These are phyloP conservation scores for Heritiera fomes DNA, from an alignment of 345 rosid genomes.

Conservation along the genomic window DNA sequence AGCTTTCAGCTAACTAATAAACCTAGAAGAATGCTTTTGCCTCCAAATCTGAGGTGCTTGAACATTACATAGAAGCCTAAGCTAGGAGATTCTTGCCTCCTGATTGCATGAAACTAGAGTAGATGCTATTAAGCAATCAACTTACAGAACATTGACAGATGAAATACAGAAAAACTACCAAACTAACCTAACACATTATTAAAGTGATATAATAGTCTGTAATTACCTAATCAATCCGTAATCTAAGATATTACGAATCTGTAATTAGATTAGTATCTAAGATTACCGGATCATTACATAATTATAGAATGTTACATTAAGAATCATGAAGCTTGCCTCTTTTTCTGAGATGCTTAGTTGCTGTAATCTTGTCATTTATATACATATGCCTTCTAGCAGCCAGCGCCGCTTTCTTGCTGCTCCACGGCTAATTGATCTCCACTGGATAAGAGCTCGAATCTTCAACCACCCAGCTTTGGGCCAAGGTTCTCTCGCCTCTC, in stretches of 20 bases:
- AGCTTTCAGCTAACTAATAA: background rate
- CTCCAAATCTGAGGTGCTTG: background rate
- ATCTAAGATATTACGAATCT: too few relatives aligned
- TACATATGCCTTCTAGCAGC: slow-evolving; percentile 33
- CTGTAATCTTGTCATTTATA: slow-evolving; percentile 20
- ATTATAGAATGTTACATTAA: too few relatives aligned
- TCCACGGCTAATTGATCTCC: slow-evolving; percentile 33
- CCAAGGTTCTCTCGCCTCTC: slow-evolving; percentile 2
- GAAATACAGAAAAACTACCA: background rate
- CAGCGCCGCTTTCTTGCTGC: slow-evolving; percentile 14
- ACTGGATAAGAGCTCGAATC: slow-evolving; percentile 59
- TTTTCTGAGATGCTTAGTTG: slow-evolving; percentile 28
- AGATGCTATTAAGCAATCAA: background rate
- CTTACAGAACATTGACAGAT: background rate
- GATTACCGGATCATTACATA: too few relatives aligned
- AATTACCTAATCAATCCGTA: too few relatives aligned
- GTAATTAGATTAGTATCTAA: too few relatives aligned
- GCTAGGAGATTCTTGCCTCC: slow-evolving; percentile 14
- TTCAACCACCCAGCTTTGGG: slow-evolving; percentile 68
- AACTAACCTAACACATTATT: background rate
- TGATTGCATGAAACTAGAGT: slow-evolving; percentile 10
- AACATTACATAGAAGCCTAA: background rate
- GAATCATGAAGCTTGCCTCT: background rate
- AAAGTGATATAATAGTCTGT: too few relatives aligned
- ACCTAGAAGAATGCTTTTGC: background rate